These are phyloP conservation scores for Cornus controversa DNA, from an alignment of 148 eudicot genomes.

Conservation along the genomic window DNA sequence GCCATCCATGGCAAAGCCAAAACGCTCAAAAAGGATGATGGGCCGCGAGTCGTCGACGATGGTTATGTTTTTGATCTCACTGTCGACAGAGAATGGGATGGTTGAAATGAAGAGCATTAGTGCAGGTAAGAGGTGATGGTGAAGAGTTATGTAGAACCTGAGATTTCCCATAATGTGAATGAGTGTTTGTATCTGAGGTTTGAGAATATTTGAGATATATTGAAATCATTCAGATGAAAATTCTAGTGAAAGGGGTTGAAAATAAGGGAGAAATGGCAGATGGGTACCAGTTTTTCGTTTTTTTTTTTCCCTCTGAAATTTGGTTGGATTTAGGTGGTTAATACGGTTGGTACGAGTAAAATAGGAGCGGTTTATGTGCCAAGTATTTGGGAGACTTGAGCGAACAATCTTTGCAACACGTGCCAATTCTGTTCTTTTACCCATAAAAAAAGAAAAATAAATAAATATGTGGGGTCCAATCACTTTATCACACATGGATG, in stretches of 20 bases:
- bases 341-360: background rate
- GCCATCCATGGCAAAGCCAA: conserved; percentile 21
- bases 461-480: too few relatives aligned
- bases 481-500: too few relatives aligned
- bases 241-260: background rate
- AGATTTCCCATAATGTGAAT: background rate
- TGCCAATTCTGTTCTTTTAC: background rate
- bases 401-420: background rate
- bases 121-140: background rate
- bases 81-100: background rate
- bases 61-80: conserved; percentile 21
- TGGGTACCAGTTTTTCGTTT: background rate
- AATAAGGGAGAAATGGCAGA: background rate
- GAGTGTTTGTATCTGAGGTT: background rate
- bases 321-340: background rate
- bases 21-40: conserved; percentile 25
- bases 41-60: conserved; percentile 25
- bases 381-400: background rate
- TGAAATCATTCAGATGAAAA: background rate
- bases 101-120: background rate
- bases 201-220: background rate
- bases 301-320: background rate
- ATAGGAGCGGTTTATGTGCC: background rate
- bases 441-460: too few relatives aligned
- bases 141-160: background rate